Conservation (phyloP, 495 filamentous ascomycete species). For the Wilcoxina mikolae region DNA sequence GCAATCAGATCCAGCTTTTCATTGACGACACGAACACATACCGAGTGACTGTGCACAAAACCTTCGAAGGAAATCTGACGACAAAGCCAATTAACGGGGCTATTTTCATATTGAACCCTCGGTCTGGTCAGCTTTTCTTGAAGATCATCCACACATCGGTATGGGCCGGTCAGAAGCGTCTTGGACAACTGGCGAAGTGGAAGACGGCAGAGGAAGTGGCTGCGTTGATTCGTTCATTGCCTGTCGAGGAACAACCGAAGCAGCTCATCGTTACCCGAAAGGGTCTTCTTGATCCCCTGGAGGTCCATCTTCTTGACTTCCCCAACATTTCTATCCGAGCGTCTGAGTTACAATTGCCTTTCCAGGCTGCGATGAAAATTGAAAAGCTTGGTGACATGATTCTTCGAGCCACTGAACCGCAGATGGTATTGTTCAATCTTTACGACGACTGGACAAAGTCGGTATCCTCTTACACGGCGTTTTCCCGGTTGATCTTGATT, state of each 20-base stretch:
- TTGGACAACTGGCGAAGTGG: slow-evolving; percentile 97
- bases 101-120: slow-evolving; percentile 99
- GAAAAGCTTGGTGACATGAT: slow-evolving; percentile 99
- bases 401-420: slow-evolving; percentile 87
- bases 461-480: slow-evolving; percentile 96
- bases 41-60: slow-evolving; percentile 99
- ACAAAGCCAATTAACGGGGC: slow-evolving; percentile 99
- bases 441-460: slow-evolving; percentile 99
- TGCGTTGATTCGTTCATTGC: slow-evolving; percentile 87
- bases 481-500: slow-evolving; percentile 90
- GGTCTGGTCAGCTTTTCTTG: slow-evolving; percentile 92
- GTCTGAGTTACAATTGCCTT: slow-evolving; percentile 92
- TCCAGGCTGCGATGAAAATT: slow-evolving; percentile 99
- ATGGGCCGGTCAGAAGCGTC: slow-evolving; percentile 98
- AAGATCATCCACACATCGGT: slow-evolving; percentile 99
- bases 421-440: slow-evolving; percentile 99
- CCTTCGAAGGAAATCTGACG: slow-evolving; percentile 96
- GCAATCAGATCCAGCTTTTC: slow-evolving; percentile 96
- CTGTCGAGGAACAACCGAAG: slow-evolving; percentile 97
- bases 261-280: slow-evolving; percentile 97
- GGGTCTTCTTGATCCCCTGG: slow-evolving; percentile 90
- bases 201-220: slow-evolving; percentile 99
- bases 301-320: slow-evolving; percentile 95
- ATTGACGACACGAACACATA: slow-evolving; percentile 99
- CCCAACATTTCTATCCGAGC: slow-evolving; percentile 98